These are phyloP conservation scores for Akanthomyces uredinophilus DNA, from an alignment of 2,329 filamentous ascomycete genomes.

Conservation along the genomic window DNA sequence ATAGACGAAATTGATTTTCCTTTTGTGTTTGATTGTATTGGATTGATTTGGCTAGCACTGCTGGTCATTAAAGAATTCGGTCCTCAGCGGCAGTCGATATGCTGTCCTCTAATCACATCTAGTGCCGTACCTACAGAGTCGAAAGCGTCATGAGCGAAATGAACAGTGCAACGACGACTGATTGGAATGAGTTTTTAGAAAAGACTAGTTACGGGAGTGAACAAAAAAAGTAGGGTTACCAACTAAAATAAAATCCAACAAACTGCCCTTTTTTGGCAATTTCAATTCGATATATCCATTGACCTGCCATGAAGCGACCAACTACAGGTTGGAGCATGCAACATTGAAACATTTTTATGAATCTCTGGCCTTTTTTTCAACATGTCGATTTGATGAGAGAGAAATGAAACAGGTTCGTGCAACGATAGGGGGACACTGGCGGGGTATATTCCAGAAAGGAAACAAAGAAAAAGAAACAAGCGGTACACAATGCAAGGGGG, in stretches of 20 bases:
- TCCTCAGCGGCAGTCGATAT: too few species aligned
- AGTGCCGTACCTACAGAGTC: too few species aligned
- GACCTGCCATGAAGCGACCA: too few species aligned
- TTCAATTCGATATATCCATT: too few species aligned
- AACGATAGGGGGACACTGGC: background rate
- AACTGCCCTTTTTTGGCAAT: too few species aligned
- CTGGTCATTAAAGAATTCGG: too few species aligned
- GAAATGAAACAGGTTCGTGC: background rate
- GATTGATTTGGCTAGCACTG: too few species aligned
- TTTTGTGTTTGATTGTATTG: background rate
- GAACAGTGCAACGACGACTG: background rate
- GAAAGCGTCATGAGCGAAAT: too few species aligned
- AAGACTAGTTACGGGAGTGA: background rate
- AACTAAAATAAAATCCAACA: background rate
- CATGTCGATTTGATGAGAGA: background rate
- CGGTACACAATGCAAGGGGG: background rate
- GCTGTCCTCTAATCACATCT: too few species aligned
- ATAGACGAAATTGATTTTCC: background rate
- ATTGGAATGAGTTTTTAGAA: background rate
- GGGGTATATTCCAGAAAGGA: constrained; percentile 13
- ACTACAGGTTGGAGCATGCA: too few species aligned
- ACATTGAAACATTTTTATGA: background rate
- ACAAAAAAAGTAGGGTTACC: background rate
- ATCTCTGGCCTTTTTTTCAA: background rate
- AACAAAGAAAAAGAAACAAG: background rate